Percentiles rank a stretch among this genome's conserved stretches.
Evolutionary conservation across 2,329 filamentous ascomycete genomes (phyloP).

Genomic region (Ascochyta fabae): DNA sequence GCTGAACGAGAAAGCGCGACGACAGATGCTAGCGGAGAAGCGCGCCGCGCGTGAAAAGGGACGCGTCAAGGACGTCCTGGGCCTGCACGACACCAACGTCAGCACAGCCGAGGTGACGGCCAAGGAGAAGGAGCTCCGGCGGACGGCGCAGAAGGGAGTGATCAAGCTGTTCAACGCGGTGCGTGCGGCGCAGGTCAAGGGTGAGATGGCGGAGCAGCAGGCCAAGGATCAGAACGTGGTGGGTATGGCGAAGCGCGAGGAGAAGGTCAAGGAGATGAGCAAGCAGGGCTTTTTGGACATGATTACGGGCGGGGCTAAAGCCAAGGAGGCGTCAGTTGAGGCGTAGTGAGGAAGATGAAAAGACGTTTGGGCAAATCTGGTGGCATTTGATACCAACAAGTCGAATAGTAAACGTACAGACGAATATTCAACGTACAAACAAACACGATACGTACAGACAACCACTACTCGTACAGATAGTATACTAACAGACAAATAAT

Average conservation of each 20-base stretch:
- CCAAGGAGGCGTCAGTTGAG: conserved; percentile 30
- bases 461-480: too few relatives aligned
- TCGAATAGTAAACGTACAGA: not conserved
- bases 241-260: conserved; percentile 79
- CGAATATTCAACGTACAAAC: not conserved
- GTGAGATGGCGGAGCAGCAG: conserved; percentile 74
- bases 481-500: too few relatives aligned
- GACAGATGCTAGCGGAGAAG: conserved; percentile 81
- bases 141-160: conserved; percentile 91
- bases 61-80: conserved; percentile 83
- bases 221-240: conserved; percentile 75
- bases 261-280: conserved; percentile 93
- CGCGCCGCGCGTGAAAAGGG: conserved; percentile 82
- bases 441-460: too few relatives aligned
- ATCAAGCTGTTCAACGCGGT: conserved; percentile 97
- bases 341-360: not conserved
- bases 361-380: not conserved
- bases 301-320: conserved; percentile 67
- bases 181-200: conserved; percentile 88
- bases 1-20: conserved; percentile 80
- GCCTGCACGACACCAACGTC: conserved; percentile 59
- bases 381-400: conserved; percentile 9
- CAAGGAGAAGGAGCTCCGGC: conserved; percentile 79
- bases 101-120: conserved; percentile 64
- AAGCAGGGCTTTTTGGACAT: conserved; percentile 95